Percentiles rank a stretch among this genome's conserved stretches.
Evolutionary conservation across 2,329 filamentous ascomycete species (phyloP).

Genomic region (Epichloe festucae): DNA sequence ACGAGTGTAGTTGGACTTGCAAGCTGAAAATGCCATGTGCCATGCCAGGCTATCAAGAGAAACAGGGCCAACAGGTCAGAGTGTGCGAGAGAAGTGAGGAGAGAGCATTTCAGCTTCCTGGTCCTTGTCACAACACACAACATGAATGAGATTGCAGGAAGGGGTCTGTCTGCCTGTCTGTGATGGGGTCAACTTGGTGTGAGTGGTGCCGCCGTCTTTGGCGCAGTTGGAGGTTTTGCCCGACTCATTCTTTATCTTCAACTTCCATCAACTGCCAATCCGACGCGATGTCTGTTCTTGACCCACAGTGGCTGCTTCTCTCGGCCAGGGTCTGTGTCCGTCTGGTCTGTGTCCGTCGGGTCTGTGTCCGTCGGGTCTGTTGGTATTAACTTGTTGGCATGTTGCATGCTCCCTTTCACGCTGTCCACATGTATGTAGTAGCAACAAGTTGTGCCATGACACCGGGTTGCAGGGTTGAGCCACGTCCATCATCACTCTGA

Average conservation of each 20-base stretch:
- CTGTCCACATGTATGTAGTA: no score
- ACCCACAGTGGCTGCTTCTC: not conserved
- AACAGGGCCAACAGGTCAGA: not conserved
- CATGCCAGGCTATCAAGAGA: not conserved
- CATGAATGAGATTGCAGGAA: not conserved
- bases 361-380: not conserved
- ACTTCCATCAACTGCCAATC: not conserved
- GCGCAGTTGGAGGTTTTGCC: not conserved
- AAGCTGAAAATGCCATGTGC: not conserved
- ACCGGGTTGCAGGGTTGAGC: no score
- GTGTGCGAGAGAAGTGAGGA: not conserved
- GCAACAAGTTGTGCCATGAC: no score
- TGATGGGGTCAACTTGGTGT: not conserved
- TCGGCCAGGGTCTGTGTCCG: not conserved
- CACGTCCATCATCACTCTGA: no score
- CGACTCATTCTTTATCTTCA: slow-evolving; percentile 1
- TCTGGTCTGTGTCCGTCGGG: no score
- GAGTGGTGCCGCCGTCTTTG: not conserved
- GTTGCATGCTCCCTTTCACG: no score
- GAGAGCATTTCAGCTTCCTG: not conserved
- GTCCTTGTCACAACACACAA: not conserved
- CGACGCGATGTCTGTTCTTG: not conserved
- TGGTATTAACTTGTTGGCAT: not conserved
- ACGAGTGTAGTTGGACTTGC: not conserved
- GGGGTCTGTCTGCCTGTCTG: not conserved